A percentile compares a stretch with the other conserved stretches of the same genome.
phyloP scores from a whole-genome alignment of 2,329 filamentous ascomycete species.

The Sporothrix schenckii region DNA sequence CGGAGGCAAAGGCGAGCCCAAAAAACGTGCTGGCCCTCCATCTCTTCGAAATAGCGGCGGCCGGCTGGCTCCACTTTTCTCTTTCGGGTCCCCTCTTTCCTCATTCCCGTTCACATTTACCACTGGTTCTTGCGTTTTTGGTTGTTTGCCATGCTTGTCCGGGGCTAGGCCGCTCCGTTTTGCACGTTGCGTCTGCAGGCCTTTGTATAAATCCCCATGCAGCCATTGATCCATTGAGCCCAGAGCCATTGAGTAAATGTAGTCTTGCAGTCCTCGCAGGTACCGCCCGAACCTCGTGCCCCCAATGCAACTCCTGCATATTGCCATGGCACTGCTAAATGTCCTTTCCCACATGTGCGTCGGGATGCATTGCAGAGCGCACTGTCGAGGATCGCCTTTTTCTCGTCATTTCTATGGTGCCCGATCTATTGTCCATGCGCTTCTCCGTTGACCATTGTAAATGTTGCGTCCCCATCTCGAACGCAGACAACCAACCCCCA shows the following conservation, averaged over 20 bases:
- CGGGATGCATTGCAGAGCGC: not conserved
- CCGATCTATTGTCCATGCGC: slow-evolving; percentile 6
- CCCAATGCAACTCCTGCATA: slow-evolving; percentile 16
- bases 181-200: not conserved
- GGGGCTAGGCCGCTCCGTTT: not conserved
- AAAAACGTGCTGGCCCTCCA: slow-evolving; percentile 38
- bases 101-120: slow-evolving; percentile 1
- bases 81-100: slow-evolving; percentile 20
- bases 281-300: not conserved
- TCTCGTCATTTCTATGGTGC: not conserved
- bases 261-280: not conserved
- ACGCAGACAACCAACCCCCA: not conserved
- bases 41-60: slow-evolving; percentile 33
- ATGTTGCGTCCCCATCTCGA: not conserved
- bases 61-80: slow-evolving; percentile 28
- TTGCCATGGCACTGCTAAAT: slow-evolving; percentile 2
- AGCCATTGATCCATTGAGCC: not conserved
- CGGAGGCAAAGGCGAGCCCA: slow-evolving; percentile 17
- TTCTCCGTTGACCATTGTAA: slow-evolving; percentile 1
- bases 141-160: not conserved
- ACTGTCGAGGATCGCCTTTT: slow-evolving; percentile 20
- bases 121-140: slow-evolving; percentile 3
- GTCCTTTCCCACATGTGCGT: slow-evolving; percentile 20
- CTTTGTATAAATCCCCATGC: no score
- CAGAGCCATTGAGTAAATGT: not conserved